Percentiles rank a stretch among this genome's conserved stretches.
These are phyloP conservation scores for Penicillium frequentans DNA, from an alignment of 2,329 filamentous ascomycete genomes.

Conservation along the genomic window DNA sequence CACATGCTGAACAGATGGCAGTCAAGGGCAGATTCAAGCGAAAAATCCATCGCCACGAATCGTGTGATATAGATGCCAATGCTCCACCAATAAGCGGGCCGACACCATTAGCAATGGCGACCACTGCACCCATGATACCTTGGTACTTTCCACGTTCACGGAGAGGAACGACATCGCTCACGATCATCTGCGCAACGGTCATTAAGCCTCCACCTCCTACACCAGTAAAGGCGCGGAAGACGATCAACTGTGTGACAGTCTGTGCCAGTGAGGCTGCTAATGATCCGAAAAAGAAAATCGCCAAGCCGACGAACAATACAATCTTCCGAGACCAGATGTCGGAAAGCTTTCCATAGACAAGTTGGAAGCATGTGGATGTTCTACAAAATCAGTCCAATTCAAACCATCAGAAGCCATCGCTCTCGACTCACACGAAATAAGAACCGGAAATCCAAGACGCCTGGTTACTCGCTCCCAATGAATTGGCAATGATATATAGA, in stretches of 20 bases:
- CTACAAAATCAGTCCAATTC: slow-evolving; percentile 36
- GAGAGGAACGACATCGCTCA: slow-evolving; percentile 61
- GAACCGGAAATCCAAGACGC: slow-evolving; percentile 57
- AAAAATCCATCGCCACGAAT: slow-evolving; percentile 57
- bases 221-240: slow-evolving; percentile 61
- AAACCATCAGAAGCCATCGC: background rate
- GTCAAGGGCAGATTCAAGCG: slow-evolving; percentile 57
- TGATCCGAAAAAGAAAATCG: slow-evolving; percentile 56
- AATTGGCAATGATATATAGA: slow-evolving; percentile 55
- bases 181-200: slow-evolving; percentile 60
- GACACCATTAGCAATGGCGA: slow-evolving; percentile 56
- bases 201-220: slow-evolving; percentile 62
- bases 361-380: slow-evolving; percentile 66
- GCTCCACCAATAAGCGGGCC: slow-evolving; percentile 57
- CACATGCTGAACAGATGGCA: slow-evolving; percentile 46
- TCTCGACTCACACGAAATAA: slow-evolving; percentile 56
- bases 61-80: slow-evolving; percentile 46
- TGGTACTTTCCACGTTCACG: slow-evolving; percentile 64
- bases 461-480: slow-evolving; percentile 51
- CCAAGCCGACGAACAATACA: slow-evolving; percentile 55
- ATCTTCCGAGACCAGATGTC: slow-evolving; percentile 62
- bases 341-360: slow-evolving; percentile 62
- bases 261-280: slow-evolving; percentile 60
- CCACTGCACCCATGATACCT: slow-evolving; percentile 51
- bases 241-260: slow-evolving; percentile 58